These are phyloP conservation scores for Termitomyces sp. DNA, from an alignment of 1,284 basidiomycete genomes.

Conservation along the genomic window DNA sequence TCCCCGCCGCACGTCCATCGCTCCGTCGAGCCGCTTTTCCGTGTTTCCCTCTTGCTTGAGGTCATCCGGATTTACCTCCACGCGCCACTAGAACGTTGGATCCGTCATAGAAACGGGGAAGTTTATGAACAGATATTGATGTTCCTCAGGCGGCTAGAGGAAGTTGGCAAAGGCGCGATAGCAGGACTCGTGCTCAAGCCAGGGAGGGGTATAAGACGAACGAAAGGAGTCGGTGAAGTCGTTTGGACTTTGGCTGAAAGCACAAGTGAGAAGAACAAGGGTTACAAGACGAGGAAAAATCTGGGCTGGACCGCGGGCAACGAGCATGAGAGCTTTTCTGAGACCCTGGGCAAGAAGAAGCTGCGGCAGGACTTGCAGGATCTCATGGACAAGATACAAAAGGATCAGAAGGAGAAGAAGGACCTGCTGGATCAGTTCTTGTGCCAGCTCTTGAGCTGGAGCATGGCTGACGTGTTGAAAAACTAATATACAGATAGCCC, in stretches of 20 bases:
- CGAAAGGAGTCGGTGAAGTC: background rate
- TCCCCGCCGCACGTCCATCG: conserved; percentile 4
- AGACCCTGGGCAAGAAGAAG: background rate
- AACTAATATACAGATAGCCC: background rate
- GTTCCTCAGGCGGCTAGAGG: background rate
- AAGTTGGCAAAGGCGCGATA: background rate
- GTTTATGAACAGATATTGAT: background rate
- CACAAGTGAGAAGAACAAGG: background rate
- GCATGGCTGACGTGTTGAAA: background rate
- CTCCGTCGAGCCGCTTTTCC: conserved; percentile 11
- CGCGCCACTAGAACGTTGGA: background rate
- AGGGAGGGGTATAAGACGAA: background rate
- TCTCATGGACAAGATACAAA: background rate
- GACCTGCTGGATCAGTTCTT: background rate
- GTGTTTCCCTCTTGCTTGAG: conserved; percentile 14
- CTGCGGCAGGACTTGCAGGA: background rate
- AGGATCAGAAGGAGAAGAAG: background rate
- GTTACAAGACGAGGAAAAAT: background rate
- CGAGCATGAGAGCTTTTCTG: background rate
- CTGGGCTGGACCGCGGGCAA: background rate
- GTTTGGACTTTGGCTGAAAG: background rate
- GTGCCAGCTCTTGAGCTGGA: background rate
- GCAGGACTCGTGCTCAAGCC: background rate
- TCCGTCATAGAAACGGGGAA: background rate
- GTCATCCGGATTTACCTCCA: conserved; percentile 12